Conservation (phyloP, 1,284 basidiomycete genomes). For the Irpex sp. region DNA sequence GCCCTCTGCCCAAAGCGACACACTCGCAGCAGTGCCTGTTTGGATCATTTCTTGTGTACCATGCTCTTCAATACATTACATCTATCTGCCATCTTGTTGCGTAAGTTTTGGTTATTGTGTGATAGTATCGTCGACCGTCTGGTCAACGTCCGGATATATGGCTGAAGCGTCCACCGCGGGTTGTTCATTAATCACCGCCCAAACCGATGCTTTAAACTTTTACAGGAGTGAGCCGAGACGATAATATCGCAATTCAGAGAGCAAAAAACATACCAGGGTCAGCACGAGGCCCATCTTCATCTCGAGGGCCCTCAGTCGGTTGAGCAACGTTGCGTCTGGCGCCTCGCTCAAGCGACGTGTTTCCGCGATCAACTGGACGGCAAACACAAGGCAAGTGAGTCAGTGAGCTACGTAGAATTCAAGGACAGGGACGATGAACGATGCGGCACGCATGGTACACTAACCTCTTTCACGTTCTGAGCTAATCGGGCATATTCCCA, state of each 20-base stretch:
- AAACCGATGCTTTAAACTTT: slow-evolving; percentile 93
- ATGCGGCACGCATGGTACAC: slow-evolving; percentile 13
- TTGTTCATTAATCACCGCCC: slow-evolving; percentile 90
- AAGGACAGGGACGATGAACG: not conserved
- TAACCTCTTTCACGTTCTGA: slow-evolving; percentile 52
- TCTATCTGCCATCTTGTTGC: not conserved
- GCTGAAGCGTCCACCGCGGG: slow-evolving; percentile 38
- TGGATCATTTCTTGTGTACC: too few relatives aligned
- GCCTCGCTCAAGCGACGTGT: slow-evolving; percentile 60
- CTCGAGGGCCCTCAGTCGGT: slow-evolving; percentile 79
- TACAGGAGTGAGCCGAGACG: slow-evolving; percentile 4
- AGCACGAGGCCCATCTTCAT: slow-evolving; percentile 94
- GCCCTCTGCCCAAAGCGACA: too few relatives aligned
- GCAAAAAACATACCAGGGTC: slow-evolving; percentile 62
- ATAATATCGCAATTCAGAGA: not conserved
- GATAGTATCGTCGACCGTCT: slow-evolving; percentile 31
- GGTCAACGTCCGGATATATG: slow-evolving; percentile 4
- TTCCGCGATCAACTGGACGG: slow-evolving; percentile 49
- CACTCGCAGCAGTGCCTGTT: too few relatives aligned
- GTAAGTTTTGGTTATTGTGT: slow-evolving; percentile 12
- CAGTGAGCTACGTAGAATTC: not conserved
- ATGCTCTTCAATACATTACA: too few relatives aligned
- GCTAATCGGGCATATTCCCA: slow-evolving; percentile 59
- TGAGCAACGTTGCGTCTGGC: slow-evolving; percentile 76
- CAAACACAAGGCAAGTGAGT: not conserved